These are phyloP conservation scores for Aphanocladium album DNA, from an alignment of 2,329 filamentous ascomycete genomes.

Conservation along the genomic window DNA sequence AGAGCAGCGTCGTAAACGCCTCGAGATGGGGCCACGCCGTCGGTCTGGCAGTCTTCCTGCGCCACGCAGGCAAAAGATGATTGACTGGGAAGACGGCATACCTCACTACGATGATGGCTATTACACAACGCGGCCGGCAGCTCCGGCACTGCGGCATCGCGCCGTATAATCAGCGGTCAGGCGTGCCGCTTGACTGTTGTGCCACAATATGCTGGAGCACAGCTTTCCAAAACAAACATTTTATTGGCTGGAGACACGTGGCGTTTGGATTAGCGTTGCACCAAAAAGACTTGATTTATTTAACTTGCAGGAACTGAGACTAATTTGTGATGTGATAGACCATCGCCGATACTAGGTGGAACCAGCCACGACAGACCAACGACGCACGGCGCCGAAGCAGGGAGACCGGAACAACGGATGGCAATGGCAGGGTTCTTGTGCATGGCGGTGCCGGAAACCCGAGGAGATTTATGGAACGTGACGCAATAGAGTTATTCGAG, in stretches of 20 bases:
- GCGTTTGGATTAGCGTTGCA: conserved; percentile 8
- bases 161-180: neutral
- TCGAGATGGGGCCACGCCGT: conserved; percentile 30
- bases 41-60: conserved; percentile 42
- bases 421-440: neutral
- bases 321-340: conserved; percentile 19
- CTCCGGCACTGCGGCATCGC: conserved; percentile 1
- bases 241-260: conserved; percentile 3
- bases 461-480: neutral
- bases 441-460: conserved; percentile 4
- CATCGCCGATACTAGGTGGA: conserved; percentile 18
- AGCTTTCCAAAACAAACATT: neutral
- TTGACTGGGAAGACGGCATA: conserved; percentile 35
- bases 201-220: neutral
- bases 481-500: neutral
- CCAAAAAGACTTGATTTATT: conserved; percentile 2
- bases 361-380: conserved; percentile 2
- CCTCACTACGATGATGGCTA: conserved; percentile 43
- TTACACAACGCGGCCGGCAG: conserved; percentile 24
- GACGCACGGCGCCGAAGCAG: neutral
- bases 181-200: neutral
- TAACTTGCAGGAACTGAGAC: conserved; percentile 1
- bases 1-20: conserved; percentile 20
- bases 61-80: conserved; percentile 32
- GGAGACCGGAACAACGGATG: neutral